Conservation (phyloP, 306 rosid species). For the Inga laurina region DNA sequence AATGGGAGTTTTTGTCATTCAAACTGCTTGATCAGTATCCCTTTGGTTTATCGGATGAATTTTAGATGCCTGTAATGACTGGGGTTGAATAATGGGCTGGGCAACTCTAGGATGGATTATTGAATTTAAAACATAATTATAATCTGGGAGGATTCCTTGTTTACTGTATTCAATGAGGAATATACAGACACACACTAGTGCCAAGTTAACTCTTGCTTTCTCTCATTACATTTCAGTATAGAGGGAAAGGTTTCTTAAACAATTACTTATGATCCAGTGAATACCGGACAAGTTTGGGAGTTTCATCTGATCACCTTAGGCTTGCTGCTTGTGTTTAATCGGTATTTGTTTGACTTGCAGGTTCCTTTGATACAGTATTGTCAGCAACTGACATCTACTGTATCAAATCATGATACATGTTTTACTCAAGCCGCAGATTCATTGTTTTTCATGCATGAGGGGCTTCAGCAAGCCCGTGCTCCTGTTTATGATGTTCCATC, state of each 20-base stretch:
- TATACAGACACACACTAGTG: neutral
- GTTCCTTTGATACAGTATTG: conserved; percentile 93
- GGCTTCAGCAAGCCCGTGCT: conserved; percentile 97
- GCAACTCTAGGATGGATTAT: neutral
- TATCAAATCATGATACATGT: conserved; percentile 91
- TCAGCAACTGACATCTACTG: conserved; percentile 86
- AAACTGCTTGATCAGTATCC: neutral
- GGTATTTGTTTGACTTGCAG: conserved; percentile 45
- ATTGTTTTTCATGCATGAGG: conserved; percentile 97
- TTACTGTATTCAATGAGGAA: neutral
- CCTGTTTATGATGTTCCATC: conserved; percentile 98
- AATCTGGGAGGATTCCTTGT: neutral
- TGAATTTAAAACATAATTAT: neutral
- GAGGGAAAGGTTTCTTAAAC: neutral
- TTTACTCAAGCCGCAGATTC: conserved; percentile 99
- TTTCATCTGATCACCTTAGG: neutral
- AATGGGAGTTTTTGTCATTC: neutral
- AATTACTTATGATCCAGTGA: neutral
- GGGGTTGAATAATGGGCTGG: neutral
- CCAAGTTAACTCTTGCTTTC: neutral
- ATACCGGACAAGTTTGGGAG: neutral
- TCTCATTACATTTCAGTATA: neutral
- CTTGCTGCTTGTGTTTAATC: neutral
- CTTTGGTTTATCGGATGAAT: neutral
- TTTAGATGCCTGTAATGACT: neutral